A percentile compares a stretch with the other conserved stretches of the same genome.
These are phyloP conservation scores for Candida parachauliodes DNA, from an alignment of 805 yeast genomes.

Conservation along the genomic window DNA sequence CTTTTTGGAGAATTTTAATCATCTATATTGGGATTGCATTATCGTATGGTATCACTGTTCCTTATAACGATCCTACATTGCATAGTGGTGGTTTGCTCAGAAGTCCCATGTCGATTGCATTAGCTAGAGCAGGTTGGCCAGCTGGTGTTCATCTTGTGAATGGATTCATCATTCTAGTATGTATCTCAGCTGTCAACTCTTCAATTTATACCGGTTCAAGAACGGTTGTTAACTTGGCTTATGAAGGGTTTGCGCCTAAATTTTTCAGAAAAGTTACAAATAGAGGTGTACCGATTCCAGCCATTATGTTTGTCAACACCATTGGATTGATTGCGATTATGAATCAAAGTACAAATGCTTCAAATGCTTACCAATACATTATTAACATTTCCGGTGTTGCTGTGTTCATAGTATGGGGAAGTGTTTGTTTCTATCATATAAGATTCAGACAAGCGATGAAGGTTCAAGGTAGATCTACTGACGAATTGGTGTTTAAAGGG, in stretches of 20 bases:
- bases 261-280: slow-evolving; percentile 49
- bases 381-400: slow-evolving; percentile 65
- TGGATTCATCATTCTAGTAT: slow-evolving; percentile 59
- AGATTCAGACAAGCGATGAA: slow-evolving; percentile 49
- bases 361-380: slow-evolving; percentile 56
- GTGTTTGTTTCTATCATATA: slow-evolving; percentile 52
- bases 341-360: slow-evolving; percentile 55
- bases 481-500: slow-evolving; percentile 34
- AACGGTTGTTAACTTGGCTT: slow-evolving; percentile 61
- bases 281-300: slow-evolving; percentile 62
- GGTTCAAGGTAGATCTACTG: slow-evolving; percentile 32
- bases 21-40: slow-evolving; percentile 53
- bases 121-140: slow-evolving; percentile 38
- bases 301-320: slow-evolving; percentile 51
- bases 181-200: slow-evolving; percentile 67
- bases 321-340: slow-evolving; percentile 56
- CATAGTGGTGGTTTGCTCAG: slow-evolving; percentile 39
- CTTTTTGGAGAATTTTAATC: slow-evolving; percentile 50
- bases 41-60: slow-evolving; percentile 58
- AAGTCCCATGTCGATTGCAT: slow-evolving; percentile 41
- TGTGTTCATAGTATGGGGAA: slow-evolving; percentile 66
- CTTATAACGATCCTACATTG: slow-evolving; percentile 47
- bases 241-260: slow-evolving; percentile 58
- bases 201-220: slow-evolving; percentile 68
- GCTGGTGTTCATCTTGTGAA: slow-evolving; percentile 52